Conservation (phyloP, 495 filamentous ascomycete species). For the Thozetella sp. region DNA sequence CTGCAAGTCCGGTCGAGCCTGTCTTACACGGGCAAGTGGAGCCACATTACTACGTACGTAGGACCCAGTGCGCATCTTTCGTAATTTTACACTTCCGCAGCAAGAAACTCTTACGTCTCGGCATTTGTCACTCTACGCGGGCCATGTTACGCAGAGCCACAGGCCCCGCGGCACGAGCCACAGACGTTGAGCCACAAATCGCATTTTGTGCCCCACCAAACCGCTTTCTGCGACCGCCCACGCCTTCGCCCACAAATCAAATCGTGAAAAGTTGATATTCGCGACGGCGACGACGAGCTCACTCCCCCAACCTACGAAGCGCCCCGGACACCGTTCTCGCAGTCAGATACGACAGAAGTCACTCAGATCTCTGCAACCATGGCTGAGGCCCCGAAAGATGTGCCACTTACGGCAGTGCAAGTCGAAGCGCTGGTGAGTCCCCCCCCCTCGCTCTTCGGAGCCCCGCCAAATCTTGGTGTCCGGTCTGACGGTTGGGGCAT, state of each 20-base stretch:
- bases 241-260: slow-evolving; percentile 31
- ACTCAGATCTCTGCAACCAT: slow-evolving; percentile 23
- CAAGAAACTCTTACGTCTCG: too few relatives aligned
- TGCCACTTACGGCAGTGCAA: slow-evolving; percentile 75
- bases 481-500: slow-evolving; percentile 16
- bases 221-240: slow-evolving; percentile 1
- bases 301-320: slow-evolving; percentile 7
- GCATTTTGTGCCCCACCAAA: slow-evolving; percentile 4
- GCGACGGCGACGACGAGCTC: slow-evolving; percentile 10
- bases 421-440: slow-evolving; percentile 75
- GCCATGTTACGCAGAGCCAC: too few relatives aligned
- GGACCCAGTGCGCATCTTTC: too few relatives aligned
- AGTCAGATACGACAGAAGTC: slow-evolving; percentile 4
- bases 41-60: too few relatives aligned
- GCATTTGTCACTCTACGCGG: too few relatives aligned
- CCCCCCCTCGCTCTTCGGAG: not conserved
- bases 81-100: too few relatives aligned
- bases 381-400: slow-evolving; percentile 55
- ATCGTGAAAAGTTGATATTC: slow-evolving; percentile 26
- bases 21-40: too few relatives aligned
- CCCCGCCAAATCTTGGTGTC: slow-evolving; percentile 19
- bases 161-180: too few relatives aligned
- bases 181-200: not conserved
- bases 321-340: slow-evolving; percentile 3
- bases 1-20: too few relatives aligned